These are phyloP conservation scores for Dinochytrium kinnereticum DNA, from an alignment of 371 early-diverging fungal genomes.

Conservation along the genomic window DNA sequence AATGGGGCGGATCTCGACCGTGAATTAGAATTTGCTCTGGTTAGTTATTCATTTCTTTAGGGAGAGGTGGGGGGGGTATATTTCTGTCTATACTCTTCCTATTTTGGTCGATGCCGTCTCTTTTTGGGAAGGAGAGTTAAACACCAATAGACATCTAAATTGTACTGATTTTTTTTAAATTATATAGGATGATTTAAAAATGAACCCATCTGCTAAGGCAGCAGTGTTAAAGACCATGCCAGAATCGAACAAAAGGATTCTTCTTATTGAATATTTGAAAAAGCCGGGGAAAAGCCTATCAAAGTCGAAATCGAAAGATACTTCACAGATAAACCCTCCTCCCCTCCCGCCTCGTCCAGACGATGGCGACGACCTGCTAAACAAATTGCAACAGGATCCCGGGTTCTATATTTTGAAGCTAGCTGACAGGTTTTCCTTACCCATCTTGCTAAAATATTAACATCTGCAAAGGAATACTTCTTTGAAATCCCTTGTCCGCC, in stretches of 20 bases:
- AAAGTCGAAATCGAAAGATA: background rate
- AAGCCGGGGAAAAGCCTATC: background rate
- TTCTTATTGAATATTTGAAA: conserved; percentile 1
- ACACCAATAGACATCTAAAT: background rate
- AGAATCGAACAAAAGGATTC: background rate
- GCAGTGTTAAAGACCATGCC: conserved; percentile 3
- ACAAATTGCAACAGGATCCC: background rate
- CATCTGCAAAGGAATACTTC: background rate
- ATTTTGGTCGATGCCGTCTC: no score
- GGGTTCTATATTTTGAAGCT: conserved; percentile 5
- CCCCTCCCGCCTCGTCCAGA: conserved; percentile 1
- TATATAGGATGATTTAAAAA: conserved; percentile 17
- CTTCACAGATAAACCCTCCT: background rate
- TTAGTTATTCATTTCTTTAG: background rate
- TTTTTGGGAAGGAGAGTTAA: no score
- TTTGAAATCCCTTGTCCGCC: background rate
- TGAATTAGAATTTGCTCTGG: conserved; percentile 12
- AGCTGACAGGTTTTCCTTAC: conserved; percentile 5
- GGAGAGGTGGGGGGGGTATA: background rate
- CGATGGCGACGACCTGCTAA: background rate
- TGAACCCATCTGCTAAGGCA: background rate
- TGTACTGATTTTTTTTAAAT: background rate
- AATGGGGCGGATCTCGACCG: conserved; percentile 4
- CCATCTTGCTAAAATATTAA: no score
- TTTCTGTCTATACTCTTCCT: background rate